Evolutionary conservation across 2,329 filamentous ascomycete species (phyloP).

Genomic region (Trichoderma atrobrunneum): DNA sequence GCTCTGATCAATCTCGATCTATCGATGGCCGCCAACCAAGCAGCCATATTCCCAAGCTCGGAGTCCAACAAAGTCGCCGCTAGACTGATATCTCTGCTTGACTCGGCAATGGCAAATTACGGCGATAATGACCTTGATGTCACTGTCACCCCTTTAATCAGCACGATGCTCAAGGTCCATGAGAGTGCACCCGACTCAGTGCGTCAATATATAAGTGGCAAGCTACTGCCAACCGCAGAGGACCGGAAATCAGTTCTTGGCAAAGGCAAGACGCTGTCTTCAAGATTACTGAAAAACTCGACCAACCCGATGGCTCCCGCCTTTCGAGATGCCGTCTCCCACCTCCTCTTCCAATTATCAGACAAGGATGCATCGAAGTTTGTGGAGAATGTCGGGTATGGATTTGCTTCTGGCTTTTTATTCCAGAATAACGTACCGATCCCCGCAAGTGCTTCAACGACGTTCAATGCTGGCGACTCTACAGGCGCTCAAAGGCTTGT

Average conservation of each 20-base stretch:
- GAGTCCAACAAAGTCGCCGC: constrained; percentile 59
- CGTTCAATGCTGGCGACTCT: constrained; percentile 31
- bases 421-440: constrained; percentile 79
- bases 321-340: constrained; percentile 70
- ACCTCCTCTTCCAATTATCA: constrained; percentile 83
- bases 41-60: constrained; percentile 64
- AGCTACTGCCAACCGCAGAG: constrained; percentile 71
- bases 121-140: constrained; percentile 68
- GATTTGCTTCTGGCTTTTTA: constrained; percentile 86
- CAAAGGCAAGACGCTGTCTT: constrained; percentile 68
- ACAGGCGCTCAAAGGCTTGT: constrained; percentile 44
- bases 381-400: constrained; percentile 90
- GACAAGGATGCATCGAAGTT: constrained; percentile 75
- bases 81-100: constrained; percentile 68
- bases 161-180: constrained; percentile 69
- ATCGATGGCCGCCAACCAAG: constrained; percentile 49
- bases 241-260: constrained; percentile 79
- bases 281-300: constrained; percentile 73
- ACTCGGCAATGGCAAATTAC: constrained; percentile 62
- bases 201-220: constrained; percentile 58
- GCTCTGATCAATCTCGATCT: constrained; percentile 77
- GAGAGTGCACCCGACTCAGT: constrained; percentile 63
- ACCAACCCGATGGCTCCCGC: constrained; percentile 69
- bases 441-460: constrained; percentile 62
- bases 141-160: constrained; percentile 68